A percentile compares a stretch with the other conserved stretches of the same genome.
phyloP scores from a whole-genome alignment of 176 grass and related monocot species.

The Paspalum notatum region DNA sequence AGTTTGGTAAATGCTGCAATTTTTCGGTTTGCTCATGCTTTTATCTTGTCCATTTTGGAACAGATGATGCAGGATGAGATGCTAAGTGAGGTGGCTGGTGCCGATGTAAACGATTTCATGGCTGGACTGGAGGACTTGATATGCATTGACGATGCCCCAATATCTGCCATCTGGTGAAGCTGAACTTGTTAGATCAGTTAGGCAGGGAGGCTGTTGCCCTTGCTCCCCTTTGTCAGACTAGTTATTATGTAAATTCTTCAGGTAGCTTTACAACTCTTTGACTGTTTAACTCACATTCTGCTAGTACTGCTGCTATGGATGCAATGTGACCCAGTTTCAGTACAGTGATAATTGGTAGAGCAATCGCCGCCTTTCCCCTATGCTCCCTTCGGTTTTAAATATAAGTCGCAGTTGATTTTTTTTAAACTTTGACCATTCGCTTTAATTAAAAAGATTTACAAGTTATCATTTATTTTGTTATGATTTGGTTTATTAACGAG shows the following conservation, averaged over 20 bases:
- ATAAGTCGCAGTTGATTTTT: too few species aligned
- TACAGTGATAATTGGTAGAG: constrained; percentile 35
- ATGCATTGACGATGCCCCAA: constrained; percentile 48
- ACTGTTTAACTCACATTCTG: constrained; percentile 23
- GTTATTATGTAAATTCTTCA: constrained; percentile 48
- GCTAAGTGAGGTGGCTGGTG: constrained; percentile 40
- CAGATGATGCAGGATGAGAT: constrained; percentile 62
- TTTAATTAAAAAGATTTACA: too few species aligned
- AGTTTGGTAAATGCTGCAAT: background rate
- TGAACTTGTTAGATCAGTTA: constrained; percentile 27
- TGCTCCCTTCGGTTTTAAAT: too few species aligned
- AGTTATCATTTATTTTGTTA: too few species aligned
- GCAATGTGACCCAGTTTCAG: background rate
- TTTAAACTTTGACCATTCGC: too few species aligned
- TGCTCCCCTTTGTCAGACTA: constrained; percentile 24
- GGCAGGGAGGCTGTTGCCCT: background rate
- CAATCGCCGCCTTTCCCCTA: background rate
- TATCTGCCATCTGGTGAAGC: constrained; percentile 56
- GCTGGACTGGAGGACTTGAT: constrained; percentile 66
- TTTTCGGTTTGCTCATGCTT: background rate
- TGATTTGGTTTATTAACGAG: too few species aligned
- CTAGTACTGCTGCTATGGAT: constrained; percentile 1
- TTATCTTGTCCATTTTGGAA: constrained; percentile 13
- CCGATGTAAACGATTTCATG: constrained; percentile 63
- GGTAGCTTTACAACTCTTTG: constrained; percentile 16